Conservation (phyloP, 768 basidiomycete species). For the Sutorius australiensis region DNA sequence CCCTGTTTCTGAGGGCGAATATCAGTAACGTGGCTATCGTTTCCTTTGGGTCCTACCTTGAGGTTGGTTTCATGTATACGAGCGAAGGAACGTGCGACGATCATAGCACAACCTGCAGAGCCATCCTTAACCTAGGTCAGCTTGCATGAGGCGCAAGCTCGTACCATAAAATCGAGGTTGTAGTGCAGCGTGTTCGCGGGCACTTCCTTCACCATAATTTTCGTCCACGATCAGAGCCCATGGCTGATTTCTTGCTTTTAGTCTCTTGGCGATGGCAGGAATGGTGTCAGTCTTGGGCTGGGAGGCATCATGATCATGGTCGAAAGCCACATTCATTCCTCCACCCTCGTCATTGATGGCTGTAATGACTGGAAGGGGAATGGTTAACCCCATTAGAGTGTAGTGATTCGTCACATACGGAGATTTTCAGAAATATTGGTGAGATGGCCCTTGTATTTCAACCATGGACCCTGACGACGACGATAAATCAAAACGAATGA, state of each 20-base stretch:
- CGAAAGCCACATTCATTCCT: conserved; percentile 87
- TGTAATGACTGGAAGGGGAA: conserved; percentile 67
- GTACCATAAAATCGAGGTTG: conserved; percentile 92
- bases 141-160: conserved; percentile 3
- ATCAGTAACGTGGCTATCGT: background rate
- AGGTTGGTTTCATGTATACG: conserved; percentile 98
- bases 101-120: conserved; percentile 70
- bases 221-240: conserved; percentile 96
- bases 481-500: conserved; percentile 1
- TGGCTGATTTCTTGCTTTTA: conserved; percentile 77
- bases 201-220: conserved; percentile 97
- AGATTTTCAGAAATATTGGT: conserved; percentile 96
- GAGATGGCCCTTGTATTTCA: conserved; percentile 97
- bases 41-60: conserved; percentile 51
- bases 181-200: conserved; percentile 94
- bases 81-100: conserved; percentile 91
- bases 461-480: conserved; percentile 78
- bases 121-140: background rate
- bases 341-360: conserved; percentile 95
- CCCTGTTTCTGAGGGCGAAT: conserved; percentile 80
- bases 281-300: conserved; percentile 69
- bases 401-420: conserved; percentile 44
- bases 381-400: background rate
- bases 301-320: conserved; percentile 51
- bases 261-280: conserved; percentile 84